Conservation (phyloP, 2,329 filamentous ascomycete species). For the Didymellaceae sp. region DNA sequence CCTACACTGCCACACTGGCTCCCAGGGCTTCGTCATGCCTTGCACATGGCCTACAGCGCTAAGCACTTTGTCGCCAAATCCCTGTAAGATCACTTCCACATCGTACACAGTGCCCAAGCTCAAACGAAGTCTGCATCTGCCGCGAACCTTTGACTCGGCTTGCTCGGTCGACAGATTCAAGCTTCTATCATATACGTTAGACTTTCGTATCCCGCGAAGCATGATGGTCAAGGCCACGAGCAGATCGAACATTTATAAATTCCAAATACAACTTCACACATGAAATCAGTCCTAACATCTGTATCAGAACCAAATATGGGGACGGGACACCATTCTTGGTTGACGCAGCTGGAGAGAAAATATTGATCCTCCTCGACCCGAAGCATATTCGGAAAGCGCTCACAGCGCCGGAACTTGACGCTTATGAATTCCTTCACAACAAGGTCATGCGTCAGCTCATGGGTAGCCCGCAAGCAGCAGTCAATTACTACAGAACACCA, state of each 20-base stretch:
- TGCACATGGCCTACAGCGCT: constrained; percentile 20
- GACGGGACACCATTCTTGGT: constrained; percentile 26
- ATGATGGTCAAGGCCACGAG: too few relatives aligned
- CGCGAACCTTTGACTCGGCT: too few relatives aligned
- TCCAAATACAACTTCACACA: too few relatives aligned
- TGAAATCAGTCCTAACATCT: background rate
- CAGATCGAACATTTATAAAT: too few relatives aligned
- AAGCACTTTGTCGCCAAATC: constrained; percentile 19
- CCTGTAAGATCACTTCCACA: constrained; percentile 18
- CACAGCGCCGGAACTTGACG: constrained; percentile 15
- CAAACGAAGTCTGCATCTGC: too few relatives aligned
- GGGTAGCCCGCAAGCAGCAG: constrained; percentile 20
- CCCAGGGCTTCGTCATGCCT: constrained; percentile 24
- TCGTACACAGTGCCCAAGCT: background rate
- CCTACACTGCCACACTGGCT: constrained; percentile 31
- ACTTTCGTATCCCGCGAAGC: too few relatives aligned
- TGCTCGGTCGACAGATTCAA: too few relatives aligned
- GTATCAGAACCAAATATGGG: constrained; percentile 21
- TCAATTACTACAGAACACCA: constrained; percentile 21
- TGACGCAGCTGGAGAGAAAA: constrained; percentile 24
- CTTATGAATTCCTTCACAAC: constrained; percentile 24
- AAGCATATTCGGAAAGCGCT: constrained; percentile 22
- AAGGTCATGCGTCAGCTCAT: constrained; percentile 25
- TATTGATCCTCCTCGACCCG: constrained; percentile 22
- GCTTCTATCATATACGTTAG: too few relatives aligned